Percentiles rank a stretch among this genome's conserved stretches.
phyloP scores from a whole-genome alignment of 495 filamentous ascomycete species.

The Penicillium nucicola region DNA sequence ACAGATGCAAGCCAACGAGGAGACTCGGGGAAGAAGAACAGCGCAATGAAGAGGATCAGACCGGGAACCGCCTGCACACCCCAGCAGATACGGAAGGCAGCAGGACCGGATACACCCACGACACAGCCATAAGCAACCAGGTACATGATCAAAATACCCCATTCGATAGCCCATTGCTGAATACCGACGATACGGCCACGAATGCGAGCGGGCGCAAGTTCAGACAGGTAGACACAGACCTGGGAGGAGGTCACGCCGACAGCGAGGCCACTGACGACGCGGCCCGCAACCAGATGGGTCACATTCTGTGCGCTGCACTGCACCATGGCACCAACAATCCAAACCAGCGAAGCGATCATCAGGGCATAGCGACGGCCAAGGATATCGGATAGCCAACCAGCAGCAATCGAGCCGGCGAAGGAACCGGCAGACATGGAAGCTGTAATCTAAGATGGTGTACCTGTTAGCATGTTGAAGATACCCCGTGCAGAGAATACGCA shows the following conservation, averaged over 20 bases:
- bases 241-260: conserved; percentile 76
- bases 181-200: conserved; percentile 69
- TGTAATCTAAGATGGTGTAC: conserved; percentile 32
- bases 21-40: conserved; percentile 69
- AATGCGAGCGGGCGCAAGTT: conserved; percentile 65
- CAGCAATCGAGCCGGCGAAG: conserved; percentile 59
- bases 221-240: conserved; percentile 78
- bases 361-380: conserved; percentile 63
- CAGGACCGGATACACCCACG: conserved; percentile 40
- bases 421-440: conserved; percentile 65
- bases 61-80: conserved; percentile 69
- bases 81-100: conserved; percentile 71
- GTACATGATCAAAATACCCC: conserved; percentile 63
- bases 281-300: conserved; percentile 65
- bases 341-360: conserved; percentile 64
- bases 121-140: conserved; percentile 63
- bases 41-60: conserved; percentile 57
- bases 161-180: conserved; percentile 75
- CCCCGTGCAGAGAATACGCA: conserved; percentile 12
- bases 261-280: conserved; percentile 67
- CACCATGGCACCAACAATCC: conserved; percentile 67
- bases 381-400: conserved; percentile 64
- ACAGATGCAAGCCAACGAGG: conserved; percentile 72
- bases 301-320: conserved; percentile 60
- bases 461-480: not conserved